Evolutionary conservation across 2,329 filamentous ascomycete species (phyloP).

Genomic region (Apiospora marii): DNA sequence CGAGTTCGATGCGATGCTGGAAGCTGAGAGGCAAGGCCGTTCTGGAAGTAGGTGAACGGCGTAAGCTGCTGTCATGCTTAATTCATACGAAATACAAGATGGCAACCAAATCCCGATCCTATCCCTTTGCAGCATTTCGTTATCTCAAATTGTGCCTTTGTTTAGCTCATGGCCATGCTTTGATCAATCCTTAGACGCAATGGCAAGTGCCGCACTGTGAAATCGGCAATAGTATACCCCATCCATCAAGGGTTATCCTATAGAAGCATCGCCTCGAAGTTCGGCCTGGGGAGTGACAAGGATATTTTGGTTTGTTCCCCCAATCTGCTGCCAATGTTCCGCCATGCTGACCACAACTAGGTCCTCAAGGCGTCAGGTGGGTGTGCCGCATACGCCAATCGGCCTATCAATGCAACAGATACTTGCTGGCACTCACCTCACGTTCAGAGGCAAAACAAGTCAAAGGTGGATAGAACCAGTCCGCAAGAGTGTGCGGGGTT

Average conservation of each 20-base stretch:
- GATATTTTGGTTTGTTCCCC: background rate
- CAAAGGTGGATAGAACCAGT: background rate
- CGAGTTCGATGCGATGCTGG: conserved; percentile 59
- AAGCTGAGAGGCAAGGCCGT: conserved; percentile 46
- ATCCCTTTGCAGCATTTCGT: background rate
- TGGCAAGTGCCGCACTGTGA: background rate
- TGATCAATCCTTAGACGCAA: background rate
- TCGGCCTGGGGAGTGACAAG: background rate
- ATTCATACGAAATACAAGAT: background rate
- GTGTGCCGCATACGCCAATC: background rate
- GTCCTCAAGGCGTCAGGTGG: background rate
- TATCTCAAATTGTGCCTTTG: background rate
- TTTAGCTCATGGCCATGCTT: background rate
- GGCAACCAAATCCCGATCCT: background rate
- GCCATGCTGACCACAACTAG: background rate
- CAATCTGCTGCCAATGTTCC: background rate
- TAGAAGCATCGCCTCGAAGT: background rate
- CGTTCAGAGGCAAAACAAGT: background rate
- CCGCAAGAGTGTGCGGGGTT: background rate
- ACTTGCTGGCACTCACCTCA: background rate
- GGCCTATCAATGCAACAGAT: background rate
- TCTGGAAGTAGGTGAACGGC: background rate
- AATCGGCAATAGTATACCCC: background rate
- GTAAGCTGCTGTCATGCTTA: background rate
- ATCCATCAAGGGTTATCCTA: background rate